Conservation (phyloP, 768 basidiomycete species). For the Zangia roseola region DNA sequence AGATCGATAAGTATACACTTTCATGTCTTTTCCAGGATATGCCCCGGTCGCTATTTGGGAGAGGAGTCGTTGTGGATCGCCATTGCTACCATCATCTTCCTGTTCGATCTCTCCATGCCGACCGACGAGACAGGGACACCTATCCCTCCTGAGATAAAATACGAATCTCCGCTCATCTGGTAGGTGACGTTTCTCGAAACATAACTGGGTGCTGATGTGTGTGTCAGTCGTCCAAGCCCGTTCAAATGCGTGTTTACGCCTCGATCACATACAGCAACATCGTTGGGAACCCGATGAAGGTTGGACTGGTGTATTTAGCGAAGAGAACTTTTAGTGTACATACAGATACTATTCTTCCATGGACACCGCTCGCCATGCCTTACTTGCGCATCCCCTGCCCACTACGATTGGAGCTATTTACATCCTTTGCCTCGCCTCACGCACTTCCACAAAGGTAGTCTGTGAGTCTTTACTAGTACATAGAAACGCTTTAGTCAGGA, state of each 20-base stretch:
- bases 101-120: constrained; percentile 5
- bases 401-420: too few relatives aligned
- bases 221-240: background rate
- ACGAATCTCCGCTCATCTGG: constrained; percentile 1
- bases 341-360: too few relatives aligned
- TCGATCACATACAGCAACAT: too few relatives aligned
- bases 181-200: background rate
- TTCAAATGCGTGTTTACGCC: constrained; percentile 1
- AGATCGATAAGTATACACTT: background rate
- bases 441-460: too few relatives aligned
- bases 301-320: too few relatives aligned
- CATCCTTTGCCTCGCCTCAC: too few relatives aligned
- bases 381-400: too few relatives aligned
- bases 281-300: too few relatives aligned
- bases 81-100: background rate
- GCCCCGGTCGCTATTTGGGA: constrained; percentile 4
- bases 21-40: background rate
- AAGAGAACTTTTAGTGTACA: too few relatives aligned
- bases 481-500: too few relatives aligned
- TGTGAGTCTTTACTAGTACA: too few relatives aligned
- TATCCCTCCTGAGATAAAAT: background rate
- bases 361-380: too few relatives aligned
- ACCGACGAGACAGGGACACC: background rate
- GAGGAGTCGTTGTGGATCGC: constrained; percentile 7
- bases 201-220: background rate